phyloP scores from a whole-genome alignment of 192 early-diverging fungal species.

The Umbelopsis vinacea region DNA sequence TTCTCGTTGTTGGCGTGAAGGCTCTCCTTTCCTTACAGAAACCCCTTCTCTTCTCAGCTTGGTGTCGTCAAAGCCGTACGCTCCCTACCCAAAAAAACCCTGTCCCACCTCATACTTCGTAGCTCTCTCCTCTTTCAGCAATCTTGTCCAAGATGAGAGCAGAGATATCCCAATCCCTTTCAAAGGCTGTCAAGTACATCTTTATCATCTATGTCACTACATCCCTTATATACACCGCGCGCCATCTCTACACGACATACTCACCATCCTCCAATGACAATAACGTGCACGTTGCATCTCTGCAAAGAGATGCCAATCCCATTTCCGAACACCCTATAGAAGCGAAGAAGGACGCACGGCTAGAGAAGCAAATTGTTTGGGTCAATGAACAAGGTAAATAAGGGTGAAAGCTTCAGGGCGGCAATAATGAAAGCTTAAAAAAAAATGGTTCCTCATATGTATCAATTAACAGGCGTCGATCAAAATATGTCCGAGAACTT shows the following conservation, averaged over 20 bases:
- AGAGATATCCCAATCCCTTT: constrained; percentile 22
- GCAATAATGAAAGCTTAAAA: not conserved
- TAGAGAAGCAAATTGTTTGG: constrained; percentile 14
- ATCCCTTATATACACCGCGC: constrained; percentile 41
- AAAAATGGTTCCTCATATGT: not conserved
- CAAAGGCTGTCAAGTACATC: constrained; percentile 35
- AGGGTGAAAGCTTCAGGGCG: too few species aligned
- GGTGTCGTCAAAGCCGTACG: not conserved
- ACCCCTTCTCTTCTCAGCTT: not conserved
- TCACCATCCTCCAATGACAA: not conserved
- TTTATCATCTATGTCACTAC: constrained; percentile 38
- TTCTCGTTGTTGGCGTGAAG: not conserved
- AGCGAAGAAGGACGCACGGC: constrained; percentile 6
- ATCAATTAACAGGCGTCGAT: constrained; percentile 17
- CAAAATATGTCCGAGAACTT: constrained; percentile 47
- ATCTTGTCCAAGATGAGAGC: constrained; percentile 20
- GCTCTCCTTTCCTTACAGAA: constrained; percentile 16
- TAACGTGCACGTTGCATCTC: not conserved
- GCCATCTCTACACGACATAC: constrained; percentile 30
- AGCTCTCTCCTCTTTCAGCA: not conserved
- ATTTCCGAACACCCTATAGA: constrained; percentile 9
- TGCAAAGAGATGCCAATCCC: not conserved
- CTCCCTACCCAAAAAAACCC: not conserved
- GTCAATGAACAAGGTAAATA: constrained; percentile 17
- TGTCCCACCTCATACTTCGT: not conserved